These are phyloP conservation scores for Alternaria ventricosa DNA, from an alignment of 2,329 filamentous ascomycete genomes.

Conservation along the genomic window DNA sequence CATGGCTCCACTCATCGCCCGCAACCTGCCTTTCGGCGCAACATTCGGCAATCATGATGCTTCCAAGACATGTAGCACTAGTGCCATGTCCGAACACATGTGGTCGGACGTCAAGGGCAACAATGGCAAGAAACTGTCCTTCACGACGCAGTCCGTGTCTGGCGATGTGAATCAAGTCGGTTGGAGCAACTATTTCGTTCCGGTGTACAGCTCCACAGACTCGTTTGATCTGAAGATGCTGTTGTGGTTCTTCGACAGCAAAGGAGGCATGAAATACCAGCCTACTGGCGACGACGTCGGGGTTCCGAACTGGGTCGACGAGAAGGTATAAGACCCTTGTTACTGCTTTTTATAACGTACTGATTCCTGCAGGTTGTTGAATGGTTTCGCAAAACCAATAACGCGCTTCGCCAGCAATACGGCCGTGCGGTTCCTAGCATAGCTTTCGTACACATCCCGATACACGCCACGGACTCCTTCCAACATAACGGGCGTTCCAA, in stretches of 20 bases:
- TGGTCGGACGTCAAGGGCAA: slow-evolving; percentile 56
- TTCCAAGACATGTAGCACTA: slow-evolving; percentile 33
- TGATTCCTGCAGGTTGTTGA: slow-evolving; percentile 29
- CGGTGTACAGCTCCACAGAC: slow-evolving; percentile 54
- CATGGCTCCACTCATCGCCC: slow-evolving; percentile 57
- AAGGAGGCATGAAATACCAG: slow-evolving; percentile 32
- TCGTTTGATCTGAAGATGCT: slow-evolving; percentile 53
- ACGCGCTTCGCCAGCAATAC: slow-evolving; percentile 32
- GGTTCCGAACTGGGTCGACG: slow-evolving; percentile 26
- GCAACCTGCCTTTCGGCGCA: slow-evolving; percentile 67
- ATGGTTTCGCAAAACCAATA: slow-evolving; percentile 33
- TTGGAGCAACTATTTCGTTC: slow-evolving; percentile 62
- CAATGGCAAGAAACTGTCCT: slow-evolving; percentile 50
- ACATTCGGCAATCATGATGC: slow-evolving; percentile 75
- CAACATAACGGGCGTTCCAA: slow-evolving; percentile 57
- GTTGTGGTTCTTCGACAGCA: slow-evolving; percentile 74
- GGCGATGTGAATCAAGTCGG: slow-evolving; percentile 44
- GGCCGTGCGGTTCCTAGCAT: slow-evolving; percentile 55
- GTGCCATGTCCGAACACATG: slow-evolving; percentile 32
- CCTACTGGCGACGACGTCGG: slow-evolving; percentile 19
- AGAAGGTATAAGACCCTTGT: slow-evolving; percentile 20
- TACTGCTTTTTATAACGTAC: not conserved
- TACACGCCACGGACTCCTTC: slow-evolving; percentile 31
- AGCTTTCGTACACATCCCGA: slow-evolving; percentile 63
- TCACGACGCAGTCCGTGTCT: slow-evolving; percentile 54